A percentile compares a stretch with the other conserved stretches of the same genome.
These are phyloP conservation scores for Raddia distichophylla DNA, from an alignment of 176 grass and related monocot genomes.

Conservation along the genomic window DNA sequence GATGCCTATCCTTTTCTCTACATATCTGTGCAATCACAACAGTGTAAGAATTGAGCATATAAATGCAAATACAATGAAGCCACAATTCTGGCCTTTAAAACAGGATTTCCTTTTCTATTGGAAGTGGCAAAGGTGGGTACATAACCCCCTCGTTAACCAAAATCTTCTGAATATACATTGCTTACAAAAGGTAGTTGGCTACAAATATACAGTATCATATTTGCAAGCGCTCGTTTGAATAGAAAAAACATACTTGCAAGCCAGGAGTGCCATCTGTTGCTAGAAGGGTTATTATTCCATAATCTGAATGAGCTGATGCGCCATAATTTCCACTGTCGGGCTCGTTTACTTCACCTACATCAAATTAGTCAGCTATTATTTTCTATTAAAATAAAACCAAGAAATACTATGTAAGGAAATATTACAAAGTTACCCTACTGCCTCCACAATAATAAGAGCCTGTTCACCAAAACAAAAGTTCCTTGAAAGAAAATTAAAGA, in stretches of 20 bases:
- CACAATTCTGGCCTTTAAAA: background rate
- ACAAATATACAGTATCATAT: background rate
- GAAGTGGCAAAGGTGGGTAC: background rate
- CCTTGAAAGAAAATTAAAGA: conserved; percentile 11
- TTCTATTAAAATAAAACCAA: conserved; percentile 2
- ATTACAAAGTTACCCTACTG: background rate
- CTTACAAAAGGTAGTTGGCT: background rate
- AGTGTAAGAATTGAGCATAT: background rate
- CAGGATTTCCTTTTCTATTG: background rate
- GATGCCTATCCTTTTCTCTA: conserved; percentile 79
- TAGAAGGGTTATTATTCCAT: conserved; percentile 76
- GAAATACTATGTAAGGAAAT: conserved; percentile 5
- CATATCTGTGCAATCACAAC: conserved; percentile 67
- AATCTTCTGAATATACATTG: background rate
- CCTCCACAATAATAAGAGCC: background rate
- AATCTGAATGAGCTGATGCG: conserved; percentile 89
- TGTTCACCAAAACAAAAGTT: background rate
- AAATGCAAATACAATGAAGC: conserved; percentile 6
- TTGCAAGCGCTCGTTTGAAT: conserved; percentile 41
- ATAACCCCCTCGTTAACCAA: background rate
- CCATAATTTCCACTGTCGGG: conserved; percentile 72
- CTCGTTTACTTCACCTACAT: conserved; percentile 53
- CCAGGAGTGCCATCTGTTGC: conserved; percentile 83
- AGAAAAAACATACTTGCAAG: conserved; percentile 33
- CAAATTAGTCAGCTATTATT: conserved; percentile 1